Base-by-base conservation (phyloP, 371 early-diverging fungal species). In the Lichtheimia corymbifera region DNA sequence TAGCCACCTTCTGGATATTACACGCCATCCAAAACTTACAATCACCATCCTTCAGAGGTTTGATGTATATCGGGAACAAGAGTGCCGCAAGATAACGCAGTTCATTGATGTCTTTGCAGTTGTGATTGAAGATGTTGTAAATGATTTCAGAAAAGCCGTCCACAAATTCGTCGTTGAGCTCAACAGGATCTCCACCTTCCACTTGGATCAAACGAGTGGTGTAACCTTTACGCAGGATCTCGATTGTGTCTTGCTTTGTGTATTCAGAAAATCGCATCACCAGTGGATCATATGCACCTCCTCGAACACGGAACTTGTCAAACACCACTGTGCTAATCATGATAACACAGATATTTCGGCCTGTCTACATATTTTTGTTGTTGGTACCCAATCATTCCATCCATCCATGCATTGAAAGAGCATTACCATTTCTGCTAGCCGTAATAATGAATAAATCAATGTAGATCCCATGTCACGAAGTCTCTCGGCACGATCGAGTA, bases 61-160 rank as follows among this genome's bases (percentile, higher is more conserved):
- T 87, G 44, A 91, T 72, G 63, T 93, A 96, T 45, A 91, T 79
- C 5, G 93, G 93, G 58, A 87, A 93, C 17, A 95, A 74, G 30
- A 93, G 72, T 0, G 87, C 83, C 5, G 88, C 88, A 50, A 95
- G 63, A 58, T 93, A 88, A 11, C 92, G 80, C n/a, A 96, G 76
- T 69, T 96, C 95, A 50, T 88, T 90, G 49, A 96, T 62, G 60
- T 95, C 92, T 55, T 87, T 85, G 71, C 93, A 92, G 50, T 91
- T 88, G 45, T 83, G 79, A 45, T 82, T 81, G 62, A 94, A 92
- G 40, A 91, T 87, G 42, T 86, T 84, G 63, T 91, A 91, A 12
- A 93, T 76, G 5, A 90, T 68, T 24, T 90, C 87, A 15, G 84
- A 76, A 74, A 94, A 95, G 0, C 74, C 71, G 47, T 67, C 54